Evolutionary conservation across 192 early-diverging fungal genomes (phyloP).

Genomic region (Dissophora ornata): DNA sequence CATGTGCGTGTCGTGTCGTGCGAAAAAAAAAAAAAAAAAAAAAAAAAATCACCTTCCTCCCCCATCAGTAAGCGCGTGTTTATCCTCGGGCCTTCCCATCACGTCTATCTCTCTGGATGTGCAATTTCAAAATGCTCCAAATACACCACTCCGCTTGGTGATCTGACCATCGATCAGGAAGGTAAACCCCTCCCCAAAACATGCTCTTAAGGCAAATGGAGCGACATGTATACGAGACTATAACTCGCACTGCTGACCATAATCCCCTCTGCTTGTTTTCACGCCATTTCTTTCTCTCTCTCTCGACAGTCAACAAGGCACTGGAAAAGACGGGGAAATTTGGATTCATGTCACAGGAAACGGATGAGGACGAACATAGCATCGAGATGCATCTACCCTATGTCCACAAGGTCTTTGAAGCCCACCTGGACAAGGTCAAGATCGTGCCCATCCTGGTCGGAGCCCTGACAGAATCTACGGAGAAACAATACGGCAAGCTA

Average conservation of each 20-base stretch:
- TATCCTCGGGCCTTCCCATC: conserved; percentile 94
- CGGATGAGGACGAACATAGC: conserved; percentile 96
- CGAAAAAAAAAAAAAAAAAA: no score
- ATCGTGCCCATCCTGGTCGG: conserved; percentile 95
- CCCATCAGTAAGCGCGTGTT: conserved; percentile 80
- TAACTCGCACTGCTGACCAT: no score
- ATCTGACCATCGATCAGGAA: conserved; percentile 76
- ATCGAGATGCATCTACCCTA: conserved; percentile 98
- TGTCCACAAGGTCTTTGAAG: conserved; percentile 83
- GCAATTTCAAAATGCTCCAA: conserved; percentile 76
- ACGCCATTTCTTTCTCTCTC: neutral
- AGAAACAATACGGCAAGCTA: conserved; percentile 75
- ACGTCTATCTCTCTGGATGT: conserved; percentile 83
- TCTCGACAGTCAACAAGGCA: conserved; percentile 70
- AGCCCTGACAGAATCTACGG: conserved; percentile 65
- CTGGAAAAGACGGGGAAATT: conserved; percentile 76
- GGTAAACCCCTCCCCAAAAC: conserved; percentile 45
- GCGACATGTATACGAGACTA: no score
- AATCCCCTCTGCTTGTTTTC: neutral
- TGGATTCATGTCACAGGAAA: conserved; percentile 67
- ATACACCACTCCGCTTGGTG: conserved; percentile 92
- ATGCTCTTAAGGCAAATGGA: neutral
- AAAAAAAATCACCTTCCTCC: neutral
- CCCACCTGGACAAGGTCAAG: conserved; percentile 65
- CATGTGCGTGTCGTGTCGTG: no score